Evolutionary conservation across 768 basidiomycete species (phyloP).

Genomic region (Leccinum olivaceopallidum): DNA sequence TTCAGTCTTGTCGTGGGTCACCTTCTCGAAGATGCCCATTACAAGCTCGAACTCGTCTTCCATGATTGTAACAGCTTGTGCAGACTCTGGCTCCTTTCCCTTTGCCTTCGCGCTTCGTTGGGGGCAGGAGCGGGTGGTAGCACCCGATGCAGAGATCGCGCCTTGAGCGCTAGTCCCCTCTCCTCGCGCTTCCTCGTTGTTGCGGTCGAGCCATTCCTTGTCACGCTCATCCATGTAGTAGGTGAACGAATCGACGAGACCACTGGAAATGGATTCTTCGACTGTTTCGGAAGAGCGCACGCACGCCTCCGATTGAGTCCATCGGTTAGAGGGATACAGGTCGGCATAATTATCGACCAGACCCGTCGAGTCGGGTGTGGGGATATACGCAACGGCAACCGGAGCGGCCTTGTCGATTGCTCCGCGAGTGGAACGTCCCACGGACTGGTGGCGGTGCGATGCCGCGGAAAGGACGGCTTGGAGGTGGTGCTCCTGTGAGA

Average conservation of each 20-base stretch:
- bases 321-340: constrained; percentile 67
- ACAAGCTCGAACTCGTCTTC: constrained; percentile 96
- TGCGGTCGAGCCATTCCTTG: constrained; percentile 91
- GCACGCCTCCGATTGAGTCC: constrained; percentile 78
- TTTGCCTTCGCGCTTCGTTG: constrained; percentile 74
- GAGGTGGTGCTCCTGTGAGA: constrained; percentile 53
- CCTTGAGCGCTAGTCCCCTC: constrained; percentile 84
- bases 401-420: constrained; percentile 33
- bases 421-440: constrained; percentile 38
- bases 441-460: constrained; percentile 46
- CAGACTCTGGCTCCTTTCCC: constrained; percentile 78
- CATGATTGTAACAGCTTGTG: constrained; percentile 63
- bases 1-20: constrained; percentile 86
- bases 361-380: constrained; percentile 89
- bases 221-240: constrained; percentile 98
- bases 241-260: constrained; percentile 72
- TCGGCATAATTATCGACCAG: constrained; percentile 75
- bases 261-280: constrained; percentile 67
- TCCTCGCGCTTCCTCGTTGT: constrained; percentile 82
- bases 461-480: constrained; percentile 59
- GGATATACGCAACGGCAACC: constrained; percentile 72
- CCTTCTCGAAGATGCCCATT: constrained; percentile 92
- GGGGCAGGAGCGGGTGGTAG: constrained; percentile 55
- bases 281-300: constrained; percentile 82
- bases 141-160: constrained; percentile 51